A percentile compares a stretch with the other conserved stretches of the same genome.
phyloP scores from a whole-genome alignment of 116 monocot species.

The Trichopus zeylanicus region DNA sequence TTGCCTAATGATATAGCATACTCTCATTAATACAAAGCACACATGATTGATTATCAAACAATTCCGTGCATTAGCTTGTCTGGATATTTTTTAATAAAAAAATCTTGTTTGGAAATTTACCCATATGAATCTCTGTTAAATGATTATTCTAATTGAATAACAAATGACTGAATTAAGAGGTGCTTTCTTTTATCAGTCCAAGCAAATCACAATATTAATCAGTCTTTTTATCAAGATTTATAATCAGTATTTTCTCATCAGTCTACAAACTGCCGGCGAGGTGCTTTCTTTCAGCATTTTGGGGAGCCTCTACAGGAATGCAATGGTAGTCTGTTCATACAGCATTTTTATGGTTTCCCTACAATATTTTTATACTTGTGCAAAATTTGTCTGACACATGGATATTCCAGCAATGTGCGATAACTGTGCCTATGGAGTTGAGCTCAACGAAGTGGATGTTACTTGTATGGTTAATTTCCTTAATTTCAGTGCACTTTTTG shows the following conservation, averaged over 20 bases:
- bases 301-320: slow-evolving; percentile 74
- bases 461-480: slow-evolving; percentile 50
- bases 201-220: no score
- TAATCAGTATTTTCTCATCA: slow-evolving; percentile 16
- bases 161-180: no score
- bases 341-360: background rate
- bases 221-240: no score
- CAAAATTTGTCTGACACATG: background rate
- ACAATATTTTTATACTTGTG: background rate
- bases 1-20: no score
- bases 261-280: slow-evolving; percentile 74
- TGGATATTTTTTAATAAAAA: no score
- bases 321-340: slow-evolving; percentile 53
- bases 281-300: slow-evolving; percentile 95
- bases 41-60: no score
- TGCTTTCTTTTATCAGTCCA: no score
- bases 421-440: slow-evolving; percentile 73
- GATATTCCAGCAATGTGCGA: slow-evolving; percentile 87
- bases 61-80: no score
- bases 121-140: no score
- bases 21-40: no score
- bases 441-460: slow-evolving; percentile 65
- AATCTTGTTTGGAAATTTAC: no score
- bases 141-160: no score
- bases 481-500: background rate